phyloP scores from a whole-genome alignment of 306 rosid genomes.

The Malus asiatica region DNA sequence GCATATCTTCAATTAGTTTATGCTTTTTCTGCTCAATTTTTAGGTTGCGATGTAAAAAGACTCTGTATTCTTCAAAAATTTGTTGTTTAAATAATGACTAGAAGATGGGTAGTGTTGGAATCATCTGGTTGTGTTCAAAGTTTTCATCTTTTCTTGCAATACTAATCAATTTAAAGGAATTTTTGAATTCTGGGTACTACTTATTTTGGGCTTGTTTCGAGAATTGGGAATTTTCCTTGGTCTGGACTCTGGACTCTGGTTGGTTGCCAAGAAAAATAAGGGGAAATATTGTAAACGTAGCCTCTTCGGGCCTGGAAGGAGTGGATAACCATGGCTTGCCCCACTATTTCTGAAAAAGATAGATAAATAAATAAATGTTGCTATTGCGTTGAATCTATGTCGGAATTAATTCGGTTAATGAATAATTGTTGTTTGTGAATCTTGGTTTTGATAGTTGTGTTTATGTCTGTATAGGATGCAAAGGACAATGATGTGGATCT shows the following conservation, averaged over 20 bases:
- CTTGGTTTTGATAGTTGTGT: neutral
- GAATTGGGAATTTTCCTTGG: neutral
- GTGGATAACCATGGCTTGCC: too few species aligned
- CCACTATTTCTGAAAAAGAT: too few species aligned
- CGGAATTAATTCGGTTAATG: neutral
- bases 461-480: constrained; percentile 42
- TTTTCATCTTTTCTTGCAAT: neutral
- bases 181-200: neutral
- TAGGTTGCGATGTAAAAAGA: neutral
- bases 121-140: neutral
- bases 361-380: neutral
- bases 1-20: neutral
- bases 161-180: neutral
- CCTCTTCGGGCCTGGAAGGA: too few species aligned
- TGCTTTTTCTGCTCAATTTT: neutral
- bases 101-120: constrained; percentile 1
- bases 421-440: neutral
- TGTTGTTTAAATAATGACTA: neutral
- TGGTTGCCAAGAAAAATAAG: neutral
- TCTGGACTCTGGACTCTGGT: neutral
- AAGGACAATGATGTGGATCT: constrained; percentile 56
- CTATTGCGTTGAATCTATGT: neutral
- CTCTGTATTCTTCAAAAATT: neutral
- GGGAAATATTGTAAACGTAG: too few species aligned
- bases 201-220: neutral